Percentiles rank a stretch among this genome's conserved stretches.
These are phyloP conservation scores for Globisporangium echinulatum DNA, from an alignment of 352 stramenopile species.

Conservation along the genomic window DNA sequence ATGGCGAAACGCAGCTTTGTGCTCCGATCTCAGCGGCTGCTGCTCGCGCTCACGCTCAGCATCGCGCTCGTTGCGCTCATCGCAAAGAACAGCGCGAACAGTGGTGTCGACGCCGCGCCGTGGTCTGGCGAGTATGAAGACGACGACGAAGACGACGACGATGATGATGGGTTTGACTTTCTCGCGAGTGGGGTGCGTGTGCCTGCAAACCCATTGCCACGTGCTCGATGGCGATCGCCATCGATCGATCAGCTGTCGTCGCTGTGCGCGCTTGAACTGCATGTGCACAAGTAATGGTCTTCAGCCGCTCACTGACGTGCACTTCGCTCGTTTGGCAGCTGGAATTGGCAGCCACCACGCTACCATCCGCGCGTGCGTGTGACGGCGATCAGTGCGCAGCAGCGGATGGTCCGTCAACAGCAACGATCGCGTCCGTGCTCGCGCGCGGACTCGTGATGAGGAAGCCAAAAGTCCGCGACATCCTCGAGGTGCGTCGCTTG, in stretches of 20 bases:
- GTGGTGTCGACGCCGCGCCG: background rate
- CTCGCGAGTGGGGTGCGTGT: conserved; percentile 20
- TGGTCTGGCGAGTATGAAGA: conserved; percentile 1
- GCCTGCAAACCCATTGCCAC: too few species aligned
- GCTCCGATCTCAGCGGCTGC: background rate
- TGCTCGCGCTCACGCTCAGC: conserved; percentile 9
- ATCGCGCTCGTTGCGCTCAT: conserved; percentile 6
- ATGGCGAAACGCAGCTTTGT: background rate
- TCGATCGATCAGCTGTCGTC: too few species aligned
- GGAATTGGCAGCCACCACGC: background rate
- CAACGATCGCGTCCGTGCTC: conserved; percentile 26
- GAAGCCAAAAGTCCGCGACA: conserved; percentile 35
- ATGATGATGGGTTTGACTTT: conserved; percentile 32
- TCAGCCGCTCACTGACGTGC: background rate
- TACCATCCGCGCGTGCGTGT: conserved; percentile 12
- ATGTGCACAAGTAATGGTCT: background rate
- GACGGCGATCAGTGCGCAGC: conserved; percentile 24
- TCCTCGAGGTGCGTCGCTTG: conserved; percentile 20
- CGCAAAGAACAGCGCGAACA: background rate
- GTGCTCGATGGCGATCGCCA: too few species aligned
- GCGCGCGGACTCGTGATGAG: conserved; percentile 44
- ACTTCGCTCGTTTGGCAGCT: background rate
- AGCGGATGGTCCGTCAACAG: background rate
- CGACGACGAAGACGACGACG: conserved; percentile 22
- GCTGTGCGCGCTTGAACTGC: too few species aligned